These are phyloP conservation scores for Malus asiatica DNA, from an alignment of 306 rosid genomes.

Conservation along the genomic window DNA sequence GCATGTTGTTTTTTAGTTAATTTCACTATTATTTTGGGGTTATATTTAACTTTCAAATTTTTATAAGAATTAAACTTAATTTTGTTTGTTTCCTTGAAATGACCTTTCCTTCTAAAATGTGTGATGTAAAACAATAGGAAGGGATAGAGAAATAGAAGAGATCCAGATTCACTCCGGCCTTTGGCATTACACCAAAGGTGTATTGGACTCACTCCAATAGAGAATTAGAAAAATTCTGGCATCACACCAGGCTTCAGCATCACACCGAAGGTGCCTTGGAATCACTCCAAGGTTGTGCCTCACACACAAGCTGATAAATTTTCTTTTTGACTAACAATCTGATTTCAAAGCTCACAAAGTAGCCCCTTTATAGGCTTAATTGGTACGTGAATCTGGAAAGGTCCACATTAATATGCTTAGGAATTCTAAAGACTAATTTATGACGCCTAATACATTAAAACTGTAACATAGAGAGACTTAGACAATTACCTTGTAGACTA, in stretches of 20 bases:
- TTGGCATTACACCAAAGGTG: background rate
- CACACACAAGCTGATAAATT: background rate
- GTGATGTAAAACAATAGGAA: background rate
- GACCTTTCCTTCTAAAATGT: background rate
- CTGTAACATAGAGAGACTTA: background rate
- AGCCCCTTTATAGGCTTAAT: background rate
- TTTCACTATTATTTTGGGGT: background rate
- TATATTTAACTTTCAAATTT: background rate
- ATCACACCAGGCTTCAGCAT: background rate
- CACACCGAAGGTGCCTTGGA: background rate
- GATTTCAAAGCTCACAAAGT: background rate
- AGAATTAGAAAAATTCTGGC: background rate
- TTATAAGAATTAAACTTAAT: background rate
- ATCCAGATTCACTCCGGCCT: background rate
- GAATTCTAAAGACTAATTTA: background rate
- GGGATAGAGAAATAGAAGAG: background rate
- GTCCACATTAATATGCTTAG: background rate
- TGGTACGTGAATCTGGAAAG: background rate
- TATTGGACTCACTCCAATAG: background rate
- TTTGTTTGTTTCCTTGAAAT: background rate
- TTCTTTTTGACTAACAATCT: background rate
- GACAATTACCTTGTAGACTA: background rate
- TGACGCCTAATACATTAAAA: background rate
- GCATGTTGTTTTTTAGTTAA: background rate
- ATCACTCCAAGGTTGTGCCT: background rate